Percentiles rank a stretch among this genome's conserved stretches.
Conservation (phyloP, 768 basidiomycete species). For the Mycena rosella region DNA sequence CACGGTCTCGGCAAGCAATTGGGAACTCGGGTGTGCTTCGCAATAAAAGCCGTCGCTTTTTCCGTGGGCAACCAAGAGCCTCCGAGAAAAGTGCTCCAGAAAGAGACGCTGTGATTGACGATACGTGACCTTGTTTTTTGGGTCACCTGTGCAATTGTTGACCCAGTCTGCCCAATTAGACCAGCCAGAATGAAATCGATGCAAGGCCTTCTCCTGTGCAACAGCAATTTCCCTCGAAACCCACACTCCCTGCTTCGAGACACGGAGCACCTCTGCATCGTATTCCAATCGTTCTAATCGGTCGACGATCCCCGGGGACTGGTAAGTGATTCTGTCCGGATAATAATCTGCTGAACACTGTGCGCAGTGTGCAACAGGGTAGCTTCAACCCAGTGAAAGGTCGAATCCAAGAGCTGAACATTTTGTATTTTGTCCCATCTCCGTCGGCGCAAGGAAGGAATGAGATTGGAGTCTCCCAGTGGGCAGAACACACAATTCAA, state of each 20-base stretch:
- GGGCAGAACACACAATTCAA: neutral
- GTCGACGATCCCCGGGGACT: neutral
- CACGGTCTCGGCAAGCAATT: neutral
- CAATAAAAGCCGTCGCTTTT: neutral
- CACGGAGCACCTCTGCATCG: slow-evolving; percentile 38
- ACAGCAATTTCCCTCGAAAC: slow-evolving; percentile 40
- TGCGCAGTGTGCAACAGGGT: slow-evolving; percentile 22
- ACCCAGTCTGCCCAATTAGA: slow-evolving; percentile 45
- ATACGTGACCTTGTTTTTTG: slow-evolving; percentile 25
- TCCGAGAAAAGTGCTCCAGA: slow-evolving; percentile 24
- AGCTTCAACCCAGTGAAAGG: slow-evolving; percentile 22
- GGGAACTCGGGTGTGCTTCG: neutral
- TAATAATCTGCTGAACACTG: slow-evolving; percentile 39
- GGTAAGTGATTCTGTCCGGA: slow-evolving; percentile 37
- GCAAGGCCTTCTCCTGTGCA: slow-evolving; percentile 42
- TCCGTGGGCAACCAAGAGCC: slow-evolving; percentile 44
- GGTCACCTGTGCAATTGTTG: slow-evolving; percentile 30
- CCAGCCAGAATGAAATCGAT: slow-evolving; percentile 43
- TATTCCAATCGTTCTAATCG: slow-evolving; percentile 26
- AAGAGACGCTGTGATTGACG: slow-evolving; percentile 41
- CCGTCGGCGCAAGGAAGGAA: neutral
- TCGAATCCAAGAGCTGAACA: slow-evolving; percentile 5
- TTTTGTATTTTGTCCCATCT: neutral
- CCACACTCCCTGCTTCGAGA: slow-evolving; percentile 45
- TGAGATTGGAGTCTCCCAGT: neutral